Base-by-base conservation (phyloP, 1,139 yeast species). In the Kodamaea arcana region DNA sequence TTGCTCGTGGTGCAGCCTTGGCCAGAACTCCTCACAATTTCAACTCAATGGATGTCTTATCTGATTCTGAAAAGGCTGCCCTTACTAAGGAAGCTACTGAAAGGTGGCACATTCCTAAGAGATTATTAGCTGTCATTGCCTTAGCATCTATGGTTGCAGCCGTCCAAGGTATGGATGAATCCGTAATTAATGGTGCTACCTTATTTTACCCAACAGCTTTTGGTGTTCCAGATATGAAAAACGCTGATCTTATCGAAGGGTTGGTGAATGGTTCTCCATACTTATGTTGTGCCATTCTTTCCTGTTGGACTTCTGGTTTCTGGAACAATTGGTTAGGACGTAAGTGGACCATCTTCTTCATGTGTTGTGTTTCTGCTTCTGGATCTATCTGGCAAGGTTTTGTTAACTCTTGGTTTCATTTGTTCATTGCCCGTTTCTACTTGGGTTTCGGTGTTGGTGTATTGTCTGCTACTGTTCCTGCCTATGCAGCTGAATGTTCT, bases 91-190 rank as follows among this genome's bases (percentile, higher is more conserved):
- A 66, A 39, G 71, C 77, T 29, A 82, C 83, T 40, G 78, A 80
- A 30, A 74, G 68, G 59, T 82, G 87, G 86, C 65, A 68, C 38
- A 67, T 80, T 32, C 90, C 94, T 0, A 44, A 47, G 23, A 75
- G 75, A 41, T 65, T 86, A 48, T 60, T 80, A 44, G 75, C 71
- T 45, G 78, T 85, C 36, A 75, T 83, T 36, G 72, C 83, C 14
- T 75, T 85, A 55, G 83, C 90, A 29, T 83, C 95, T 4, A 75
- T 86, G 78, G 87, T 92, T 35, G 95, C 95, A 14, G 85, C 90
- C 7, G 90, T 87, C 27, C 95, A 86, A 58, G 95, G 95, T 51
- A 85, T 86, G 87, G 95, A 86, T 58, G 95, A 86, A 56, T 73
- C 94, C 1, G 95, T 85, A 16, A 75, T 83, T 40, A 84, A 84